Conservation (phyloP, 2,329 filamentous ascomycete species). For the Sarocladium brachiariae region DNA sequence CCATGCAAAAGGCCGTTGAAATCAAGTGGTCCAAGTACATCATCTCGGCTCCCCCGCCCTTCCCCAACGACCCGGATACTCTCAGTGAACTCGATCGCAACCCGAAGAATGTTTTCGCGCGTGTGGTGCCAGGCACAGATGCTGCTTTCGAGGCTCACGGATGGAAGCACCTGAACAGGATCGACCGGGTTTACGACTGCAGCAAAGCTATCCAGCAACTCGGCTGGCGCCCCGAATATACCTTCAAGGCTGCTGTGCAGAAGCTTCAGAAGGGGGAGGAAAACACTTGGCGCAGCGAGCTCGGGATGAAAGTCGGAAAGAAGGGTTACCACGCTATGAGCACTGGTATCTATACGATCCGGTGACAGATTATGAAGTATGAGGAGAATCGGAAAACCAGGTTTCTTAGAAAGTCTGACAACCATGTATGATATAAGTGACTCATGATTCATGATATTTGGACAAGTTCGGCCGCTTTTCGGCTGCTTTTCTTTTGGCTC, state of each 20-base stretch:
- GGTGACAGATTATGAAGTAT: too few species aligned
- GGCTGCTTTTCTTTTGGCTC: neutral
- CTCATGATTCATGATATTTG: neutral
- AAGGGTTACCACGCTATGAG: slow-evolving; percentile 36
- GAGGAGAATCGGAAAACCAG: too few species aligned
- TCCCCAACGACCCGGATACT: slow-evolving; percentile 22
- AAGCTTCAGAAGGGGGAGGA: slow-evolving; percentile 26
- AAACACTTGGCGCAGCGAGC: slow-evolving; percentile 27
- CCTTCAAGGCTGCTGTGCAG: slow-evolving; percentile 29
- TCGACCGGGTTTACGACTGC: slow-evolving; percentile 41
- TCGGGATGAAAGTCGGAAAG: slow-evolving; percentile 32
- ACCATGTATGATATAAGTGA: neutral
- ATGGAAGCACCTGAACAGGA: slow-evolving; percentile 30
- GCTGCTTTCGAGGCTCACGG: slow-evolving; percentile 23
- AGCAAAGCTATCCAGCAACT: slow-evolving; percentile 32
- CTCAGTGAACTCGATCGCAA: slow-evolving; percentile 27
- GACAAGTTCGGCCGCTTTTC: too few species aligned
- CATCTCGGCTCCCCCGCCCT: slow-evolving; percentile 36
- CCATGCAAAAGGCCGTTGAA: slow-evolving; percentile 25
- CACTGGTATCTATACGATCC: slow-evolving; percentile 35
- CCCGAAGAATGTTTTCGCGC: slow-evolving; percentile 24
- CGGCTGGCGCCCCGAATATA: slow-evolving; percentile 35
- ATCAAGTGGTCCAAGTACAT: slow-evolving; percentile 34
- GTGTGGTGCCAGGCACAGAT: slow-evolving; percentile 20
- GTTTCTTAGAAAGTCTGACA: too few species aligned